Percentiles rank a stretch among this genome's conserved stretches.
Conservation (phyloP, 2,329 filamentous ascomycete genomes). For the Aspergillus calidoustus region DNA sequence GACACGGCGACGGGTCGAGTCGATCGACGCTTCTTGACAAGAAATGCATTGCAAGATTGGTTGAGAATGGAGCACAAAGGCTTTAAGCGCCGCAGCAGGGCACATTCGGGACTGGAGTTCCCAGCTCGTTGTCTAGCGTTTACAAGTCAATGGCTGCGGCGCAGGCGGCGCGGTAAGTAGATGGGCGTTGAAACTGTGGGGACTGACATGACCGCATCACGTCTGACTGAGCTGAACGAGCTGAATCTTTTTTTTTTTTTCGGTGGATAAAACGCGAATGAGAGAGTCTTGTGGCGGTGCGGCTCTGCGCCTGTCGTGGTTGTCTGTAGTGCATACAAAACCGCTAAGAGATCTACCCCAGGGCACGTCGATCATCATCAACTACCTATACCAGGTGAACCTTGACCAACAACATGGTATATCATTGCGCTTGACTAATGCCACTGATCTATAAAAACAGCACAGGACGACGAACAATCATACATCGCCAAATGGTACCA, state of each 20-base stretch:
- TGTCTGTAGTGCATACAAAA: not conserved
- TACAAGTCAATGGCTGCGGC: conserved; percentile 3
- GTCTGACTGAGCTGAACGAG: not conserved
- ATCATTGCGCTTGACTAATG: not conserved
- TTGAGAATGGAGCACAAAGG: not conserved
- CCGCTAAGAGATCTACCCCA: not conserved
- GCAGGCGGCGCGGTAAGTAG: not conserved
- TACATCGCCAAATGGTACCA: conserved; percentile 1
- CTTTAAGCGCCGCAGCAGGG: conserved; percentile 8
- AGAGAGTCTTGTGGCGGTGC: not conserved
- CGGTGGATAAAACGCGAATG: not conserved
- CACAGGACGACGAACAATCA: not conserved
- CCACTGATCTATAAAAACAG: conserved; percentile 1
- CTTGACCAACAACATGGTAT: not conserved
- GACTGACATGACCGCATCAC: not conserved
- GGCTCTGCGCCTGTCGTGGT: not conserved
- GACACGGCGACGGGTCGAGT: not conserved
- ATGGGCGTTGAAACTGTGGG: not conserved
- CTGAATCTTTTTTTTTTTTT: not conserved
- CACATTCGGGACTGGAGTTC: not conserved
- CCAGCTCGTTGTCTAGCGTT: not conserved
- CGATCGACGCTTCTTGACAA: not conserved
- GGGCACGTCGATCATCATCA: not conserved
- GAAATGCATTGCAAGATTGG: not conserved
- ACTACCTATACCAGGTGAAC: not conserved